Conservation (phyloP, 805 yeast species). For the Yamadazyma tumulicola region DNA sequence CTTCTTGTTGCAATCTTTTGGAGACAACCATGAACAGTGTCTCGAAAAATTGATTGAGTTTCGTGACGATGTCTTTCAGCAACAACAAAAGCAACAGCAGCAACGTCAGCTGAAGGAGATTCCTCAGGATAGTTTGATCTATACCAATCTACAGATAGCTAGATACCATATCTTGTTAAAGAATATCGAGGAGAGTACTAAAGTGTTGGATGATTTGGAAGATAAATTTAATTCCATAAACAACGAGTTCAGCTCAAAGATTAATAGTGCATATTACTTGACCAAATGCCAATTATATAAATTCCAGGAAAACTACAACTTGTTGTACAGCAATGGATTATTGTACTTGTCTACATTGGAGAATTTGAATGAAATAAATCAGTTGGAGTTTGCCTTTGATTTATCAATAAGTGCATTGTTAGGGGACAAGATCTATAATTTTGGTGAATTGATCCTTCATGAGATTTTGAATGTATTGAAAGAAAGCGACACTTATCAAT, state of each 20-base stretch:
- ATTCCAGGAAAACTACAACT: conserved; percentile 71
- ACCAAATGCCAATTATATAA: conserved; percentile 76
- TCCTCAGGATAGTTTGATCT: conserved; percentile 55
- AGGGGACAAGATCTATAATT: conserved; percentile 90
- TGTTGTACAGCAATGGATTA: conserved; percentile 76
- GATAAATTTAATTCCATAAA: conserved; percentile 29
- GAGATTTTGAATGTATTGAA: conserved; percentile 62
- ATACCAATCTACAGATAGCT: conserved; percentile 62
- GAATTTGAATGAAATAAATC: conserved; percentile 34
- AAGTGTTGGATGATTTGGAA: conserved; percentile 59
- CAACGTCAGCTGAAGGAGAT: too few species aligned
- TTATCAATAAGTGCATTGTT: conserved; percentile 81
- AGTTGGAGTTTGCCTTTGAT: conserved; percentile 57
- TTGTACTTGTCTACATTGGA: conserved; percentile 59
- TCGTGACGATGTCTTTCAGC: conserved; percentile 34
- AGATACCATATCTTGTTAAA: conserved; percentile 59
- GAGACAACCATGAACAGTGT: conserved; percentile 20
- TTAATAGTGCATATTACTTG: conserved; percentile 80
- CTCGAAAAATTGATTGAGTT: conserved; percentile 36
- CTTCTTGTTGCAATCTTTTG: conserved; percentile 57
- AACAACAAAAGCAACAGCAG: conserved; percentile 2
- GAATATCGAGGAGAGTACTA: conserved; percentile 55
- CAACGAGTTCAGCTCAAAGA: conserved; percentile 41
- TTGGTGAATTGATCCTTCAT: conserved; percentile 91
- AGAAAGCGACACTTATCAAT: conserved; percentile 45